These are phyloP conservation scores for Ceratocystis cacaofunesta DNA, from an alignment of 2,329 filamentous ascomycete genomes.

Conservation along the genomic window DNA sequence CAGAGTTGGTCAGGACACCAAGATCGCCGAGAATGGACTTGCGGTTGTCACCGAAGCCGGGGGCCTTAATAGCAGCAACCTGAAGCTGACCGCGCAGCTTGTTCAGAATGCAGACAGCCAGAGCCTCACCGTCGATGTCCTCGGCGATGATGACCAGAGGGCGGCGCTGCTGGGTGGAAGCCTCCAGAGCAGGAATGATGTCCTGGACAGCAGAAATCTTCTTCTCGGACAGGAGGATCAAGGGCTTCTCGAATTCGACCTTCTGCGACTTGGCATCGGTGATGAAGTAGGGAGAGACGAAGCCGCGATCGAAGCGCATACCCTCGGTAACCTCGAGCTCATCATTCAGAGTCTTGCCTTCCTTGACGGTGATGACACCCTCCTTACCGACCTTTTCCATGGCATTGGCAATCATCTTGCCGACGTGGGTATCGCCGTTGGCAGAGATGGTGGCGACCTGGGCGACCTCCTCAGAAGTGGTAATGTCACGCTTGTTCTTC, in stretches of 20 bases:
- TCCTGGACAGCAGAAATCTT: conserved; percentile 99
- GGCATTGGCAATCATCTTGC: conserved; percentile 86
- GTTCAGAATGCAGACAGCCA: conserved; percentile 98
- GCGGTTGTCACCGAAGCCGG: conserved; percentile 98
- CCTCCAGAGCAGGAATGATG: conserved; percentile 94
- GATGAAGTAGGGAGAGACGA: conserved; percentile 99
- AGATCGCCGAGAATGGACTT: conserved; percentile 98
- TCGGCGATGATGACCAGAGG: conserved; percentile 97
- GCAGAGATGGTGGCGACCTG: conserved; percentile 97
- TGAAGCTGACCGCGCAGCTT: conserved; percentile 99
- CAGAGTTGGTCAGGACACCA: conserved; percentile 87
- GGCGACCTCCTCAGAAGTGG: conserved; percentile 89
- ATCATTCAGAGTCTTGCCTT: conserved; percentile 95
- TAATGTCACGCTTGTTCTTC: conserved; percentile 95
- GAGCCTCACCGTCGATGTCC: conserved; percentile 96
- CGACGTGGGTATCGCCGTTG: conserved; percentile 91
- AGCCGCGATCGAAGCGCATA: conserved; percentile 99
- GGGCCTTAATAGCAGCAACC: conserved; percentile 96
- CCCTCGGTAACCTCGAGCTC: conserved; percentile 98
- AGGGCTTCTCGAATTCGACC: conserved; percentile 98
- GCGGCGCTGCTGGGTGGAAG: conserved; percentile 85
- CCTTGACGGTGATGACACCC: conserved; percentile 99
- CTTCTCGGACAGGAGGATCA: conserved; percentile 98
- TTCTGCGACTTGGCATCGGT: conserved; percentile 97
- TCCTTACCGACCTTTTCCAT: conserved; percentile 99